Percentiles rank a stretch among this genome's conserved stretches.
Conservation (phyloP, 371 early-diverging fungal species). For the Rhizopus delemar region DNA sequence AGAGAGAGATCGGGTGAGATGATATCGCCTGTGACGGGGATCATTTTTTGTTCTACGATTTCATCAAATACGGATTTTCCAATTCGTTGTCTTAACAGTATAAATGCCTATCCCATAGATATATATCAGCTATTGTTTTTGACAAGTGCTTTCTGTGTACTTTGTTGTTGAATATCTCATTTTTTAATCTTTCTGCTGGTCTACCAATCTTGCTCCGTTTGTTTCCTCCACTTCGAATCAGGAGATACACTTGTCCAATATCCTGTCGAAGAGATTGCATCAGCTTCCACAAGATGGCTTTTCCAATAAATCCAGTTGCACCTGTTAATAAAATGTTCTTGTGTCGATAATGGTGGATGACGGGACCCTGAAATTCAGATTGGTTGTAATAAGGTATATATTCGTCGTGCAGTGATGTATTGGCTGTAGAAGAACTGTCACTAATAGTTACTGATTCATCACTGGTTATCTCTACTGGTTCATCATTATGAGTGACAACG, state of each 20-base stretch:
- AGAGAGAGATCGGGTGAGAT: conserved; percentile 61
- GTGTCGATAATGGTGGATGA: conserved; percentile 33
- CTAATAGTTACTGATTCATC: too few species aligned
- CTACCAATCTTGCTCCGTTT: conserved; percentile 51
- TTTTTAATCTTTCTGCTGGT: conserved; percentile 45
- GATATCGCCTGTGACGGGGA: conserved; percentile 61
- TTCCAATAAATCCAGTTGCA: conserved; percentile 65
- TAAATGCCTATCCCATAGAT: conserved; percentile 36
- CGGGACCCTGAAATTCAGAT: conserved; percentile 24
- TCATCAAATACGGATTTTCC: conserved; percentile 39
- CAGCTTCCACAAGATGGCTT: conserved; percentile 61
- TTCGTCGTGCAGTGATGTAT: not conserved
- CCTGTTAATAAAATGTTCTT: conserved; percentile 59
- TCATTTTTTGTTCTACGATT: conserved; percentile 51
- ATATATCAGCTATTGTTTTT: not conserved
- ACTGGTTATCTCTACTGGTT: too few species aligned
- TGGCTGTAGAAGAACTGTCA: not conserved
- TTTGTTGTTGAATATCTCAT: conserved; percentile 48
- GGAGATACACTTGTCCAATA: conserved; percentile 43
- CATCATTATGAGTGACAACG: too few species aligned
- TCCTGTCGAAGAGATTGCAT: conserved; percentile 38
- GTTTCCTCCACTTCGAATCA: conserved; percentile 50
- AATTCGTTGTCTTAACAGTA: conserved; percentile 37
- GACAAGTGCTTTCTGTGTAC: conserved; percentile 8
- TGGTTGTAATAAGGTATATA: too few species aligned